Evolutionary conservation across 169 alveolate genomes (phyloP).

Genomic region (Amoebophrya sp.): DNA sequence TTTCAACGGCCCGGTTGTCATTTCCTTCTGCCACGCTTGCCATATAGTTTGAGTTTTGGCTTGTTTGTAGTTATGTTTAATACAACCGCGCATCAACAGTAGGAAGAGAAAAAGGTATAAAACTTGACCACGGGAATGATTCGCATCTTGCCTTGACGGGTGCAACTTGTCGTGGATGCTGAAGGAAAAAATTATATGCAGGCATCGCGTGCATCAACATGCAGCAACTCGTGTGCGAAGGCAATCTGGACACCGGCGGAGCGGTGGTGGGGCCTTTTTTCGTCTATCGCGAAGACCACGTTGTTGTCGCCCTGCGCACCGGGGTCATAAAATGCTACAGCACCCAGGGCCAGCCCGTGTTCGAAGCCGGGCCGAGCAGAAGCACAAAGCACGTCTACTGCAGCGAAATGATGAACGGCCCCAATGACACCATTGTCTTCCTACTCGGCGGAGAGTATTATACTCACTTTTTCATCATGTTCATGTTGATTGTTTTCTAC

Average conservation of each 20-base stretch:
- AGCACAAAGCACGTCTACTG: background rate
- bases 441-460: background rate
- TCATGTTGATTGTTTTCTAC: background rate
- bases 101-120: too few relatives aligned
- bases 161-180: too few relatives aligned
- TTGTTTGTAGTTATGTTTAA: too few relatives aligned
- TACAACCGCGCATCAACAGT: too few relatives aligned
- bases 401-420: background rate
- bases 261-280: background rate
- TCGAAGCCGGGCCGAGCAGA: background rate
- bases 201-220: background rate
- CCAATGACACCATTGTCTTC: background rate
- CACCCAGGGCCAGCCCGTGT: background rate
- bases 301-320: background rate
- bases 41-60: too few relatives aligned
- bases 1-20: background rate
- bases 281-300: background rate
- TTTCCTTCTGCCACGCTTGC: background rate
- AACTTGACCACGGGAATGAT: too few relatives aligned
- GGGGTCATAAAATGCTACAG: background rate
- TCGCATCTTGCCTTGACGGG: too few relatives aligned
- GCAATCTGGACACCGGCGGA: background rate
- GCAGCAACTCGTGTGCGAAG: constrained; percentile 5
- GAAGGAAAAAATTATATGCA: too few relatives aligned
- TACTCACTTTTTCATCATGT: background rate